Evolutionary conservation across 768 basidiomycete species (phyloP), one percentile per base, ranked within the genome.

Genomic region (Tricholomella constricta): DNA sequence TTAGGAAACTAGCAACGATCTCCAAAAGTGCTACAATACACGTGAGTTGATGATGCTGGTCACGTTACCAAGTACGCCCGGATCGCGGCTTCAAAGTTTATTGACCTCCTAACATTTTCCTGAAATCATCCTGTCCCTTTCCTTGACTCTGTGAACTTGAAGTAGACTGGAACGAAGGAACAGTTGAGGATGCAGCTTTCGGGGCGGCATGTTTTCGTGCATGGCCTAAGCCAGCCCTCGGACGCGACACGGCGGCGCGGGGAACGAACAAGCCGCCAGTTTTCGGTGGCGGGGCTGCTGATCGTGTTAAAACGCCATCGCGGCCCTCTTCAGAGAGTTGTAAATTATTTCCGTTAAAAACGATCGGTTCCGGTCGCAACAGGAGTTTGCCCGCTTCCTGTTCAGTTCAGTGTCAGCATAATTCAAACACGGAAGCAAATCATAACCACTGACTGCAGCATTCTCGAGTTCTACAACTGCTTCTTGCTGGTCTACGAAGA

Each of bases 341-440:
- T 34, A 98, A 71, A 1, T 71, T 70, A 19, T 77, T 73, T 2
- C 82, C 89, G 40, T 81, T 79, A 71, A 91, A 90, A 10, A 83
- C 64, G 48, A 97, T 76, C 14, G 91, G 83, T 36, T 91, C 88
- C 3, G 84, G 62, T 7, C 80, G 78, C 22, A 97, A 74, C 6
- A 97, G 68, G 4, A 96, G 69, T 58, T 86, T 85, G 29, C 92
- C 91, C 3, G 85, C 91, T 69, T 95, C 94, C 94, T 96, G 58
- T 15, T 61, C 10, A 48, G 12, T 32, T 14, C 31, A 23, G 19
- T 34, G 10, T 48, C 31, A 47, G 17, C 25, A 27, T 26, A 27
- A 20, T 32, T 48, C 36, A 12, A 11, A 29, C 20, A 22, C 34
- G 26, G 45, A 46, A 36, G 4, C 9, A 15, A 6, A 12, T 19